A percentile compares a stretch with the other conserved stretches of the same genome.
Evolutionary conservation across 1,139 yeast species (phyloP).

Genomic region (Yamadazyma pseudoaaseri): DNA sequence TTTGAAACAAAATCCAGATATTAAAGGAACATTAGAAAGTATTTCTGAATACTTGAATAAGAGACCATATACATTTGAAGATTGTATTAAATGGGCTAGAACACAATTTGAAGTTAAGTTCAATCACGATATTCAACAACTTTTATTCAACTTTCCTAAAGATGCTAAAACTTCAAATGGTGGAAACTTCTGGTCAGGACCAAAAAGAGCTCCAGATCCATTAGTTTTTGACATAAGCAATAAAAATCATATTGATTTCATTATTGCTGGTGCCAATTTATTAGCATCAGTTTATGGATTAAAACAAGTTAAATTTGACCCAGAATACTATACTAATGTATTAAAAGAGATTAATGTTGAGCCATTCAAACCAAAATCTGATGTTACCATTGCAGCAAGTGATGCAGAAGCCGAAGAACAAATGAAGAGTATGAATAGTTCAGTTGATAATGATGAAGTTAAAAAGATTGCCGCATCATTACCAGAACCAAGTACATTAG

Average conservation of each 20-base stretch:
- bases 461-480: conserved; percentile 67
- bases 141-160: conserved; percentile 88
- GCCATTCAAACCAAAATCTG: conserved; percentile 69
- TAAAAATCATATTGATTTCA: conserved; percentile 75
- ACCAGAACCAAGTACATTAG: conserved; percentile 87
- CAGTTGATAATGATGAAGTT: conserved; percentile 57
- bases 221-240: conserved; percentile 72
- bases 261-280: conserved; percentile 87
- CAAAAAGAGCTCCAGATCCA: conserved; percentile 93
- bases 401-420: conserved; percentile 88
- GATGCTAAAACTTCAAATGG: conserved; percentile 92
- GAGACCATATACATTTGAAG: conserved; percentile 88
- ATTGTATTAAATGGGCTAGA: conserved; percentile 95
- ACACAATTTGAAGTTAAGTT: conserved; percentile 80
- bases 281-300: conserved; percentile 90
- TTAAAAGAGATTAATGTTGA: conserved; percentile 46
- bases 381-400: conserved; percentile 78
- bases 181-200: conserved; percentile 97
- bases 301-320: conserved; percentile 44
- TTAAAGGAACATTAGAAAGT: conserved; percentile 79
- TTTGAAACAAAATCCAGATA: conserved; percentile 88
- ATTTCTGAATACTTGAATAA: conserved; percentile 70
- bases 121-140: conserved; percentile 82
- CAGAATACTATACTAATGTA: conserved; percentile 48
- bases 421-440: conserved; percentile 46